Evolutionary conservation across 345 rosid genomes (phyloP), one percentile per base, ranked within the genome.

Genomic region (Laguncularia racemosa): DNA sequence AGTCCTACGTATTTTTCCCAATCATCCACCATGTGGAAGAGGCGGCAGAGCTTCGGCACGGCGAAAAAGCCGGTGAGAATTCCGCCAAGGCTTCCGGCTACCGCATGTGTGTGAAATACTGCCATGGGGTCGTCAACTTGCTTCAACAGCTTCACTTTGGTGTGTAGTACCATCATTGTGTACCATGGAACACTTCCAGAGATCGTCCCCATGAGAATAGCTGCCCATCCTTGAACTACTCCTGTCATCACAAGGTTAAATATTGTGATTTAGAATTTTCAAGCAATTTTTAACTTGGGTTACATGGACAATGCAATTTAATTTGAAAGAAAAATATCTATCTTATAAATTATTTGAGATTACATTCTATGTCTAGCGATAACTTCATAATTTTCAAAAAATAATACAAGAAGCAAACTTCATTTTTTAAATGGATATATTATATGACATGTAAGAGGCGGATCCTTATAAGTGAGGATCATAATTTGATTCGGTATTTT

Each of bases 211-310:
- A 67, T 79, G 6, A 71, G 13, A 4, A 75, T 59, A 1, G 83
- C 83, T 14, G 77, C 80, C 86, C 83, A 84, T 0, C 78, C 66
- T 49, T 79, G 81, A 50, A 81, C 81, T 4, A 77, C 80, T 19
- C 85, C 78, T 71, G 65, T 23, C 16, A 18, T 23, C 28, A 23
- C 28, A 23, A 23, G 3, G 4, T 23, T 19, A 18, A 4, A 13
- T n/a, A n/a, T 8, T 26, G n/a, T 19, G 17, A n/a, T 6, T 20
- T 13, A 48, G 44, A 14, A 17, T 23, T 48, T 33, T 23, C 2
- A 52, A 4, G 6, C 3, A 11, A 62, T 58, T 79, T 55, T 80
- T 82, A 0, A 72, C 84, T 0, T 76, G 79, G 40, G 85, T 80
- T 66, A 83, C 78, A 71, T 83, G 80, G 43, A 80, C 83, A 23